Base-by-base conservation (phyloP, 2,329 filamentous ascomycete species). In the Fusarium hainanense region DNA sequence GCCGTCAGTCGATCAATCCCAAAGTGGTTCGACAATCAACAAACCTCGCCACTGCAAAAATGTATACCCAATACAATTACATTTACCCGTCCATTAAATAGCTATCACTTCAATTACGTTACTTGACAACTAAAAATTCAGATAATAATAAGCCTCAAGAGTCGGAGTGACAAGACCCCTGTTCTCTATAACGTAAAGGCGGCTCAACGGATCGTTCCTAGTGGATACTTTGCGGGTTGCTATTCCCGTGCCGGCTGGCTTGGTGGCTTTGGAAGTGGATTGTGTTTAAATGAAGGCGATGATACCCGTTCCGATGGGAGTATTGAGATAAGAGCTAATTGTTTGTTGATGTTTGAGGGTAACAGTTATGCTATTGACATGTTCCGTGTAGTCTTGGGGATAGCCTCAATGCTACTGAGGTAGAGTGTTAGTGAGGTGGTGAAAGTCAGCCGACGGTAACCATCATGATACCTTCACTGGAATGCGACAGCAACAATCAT, bases 131-230 rank as follows among this genome's bases (percentile, higher is more conserved):
- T 65, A 64, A 64, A 23, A 51, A 25, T 23, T 18, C 27, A 14
- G 21, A 7, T 37, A 37, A 37, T 37, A 37, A 12, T 7, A 37
- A n/a, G 34, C 34, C 34, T n/a, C 25, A 37, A 5, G 21, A 4
- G 4, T 30, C 7, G 18, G 37, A 56, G 7, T n/a, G 7, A 28
- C 9, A 37, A 58, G 1, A 65, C 30, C 62, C 62, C 4, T 59
- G 62, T 42, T 64, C 40, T 51, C 44, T 41, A 63, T 65, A 65
- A 65, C 62, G 62, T 65, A 65, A 59, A 65, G 28, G 60, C 60
- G 60, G 58, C 60, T 50, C 60, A 21, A 47, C 52, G 60, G 60
- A 65, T 63, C 50, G 23, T 34, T 50, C 25, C 44, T 28, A 18
- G 47, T 50, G 47, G 47, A 50, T 34, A 41, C 18, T 41, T 28